Conservation (phyloP, 257 asterid genomes). For the Jasminum sambac region DNA sequence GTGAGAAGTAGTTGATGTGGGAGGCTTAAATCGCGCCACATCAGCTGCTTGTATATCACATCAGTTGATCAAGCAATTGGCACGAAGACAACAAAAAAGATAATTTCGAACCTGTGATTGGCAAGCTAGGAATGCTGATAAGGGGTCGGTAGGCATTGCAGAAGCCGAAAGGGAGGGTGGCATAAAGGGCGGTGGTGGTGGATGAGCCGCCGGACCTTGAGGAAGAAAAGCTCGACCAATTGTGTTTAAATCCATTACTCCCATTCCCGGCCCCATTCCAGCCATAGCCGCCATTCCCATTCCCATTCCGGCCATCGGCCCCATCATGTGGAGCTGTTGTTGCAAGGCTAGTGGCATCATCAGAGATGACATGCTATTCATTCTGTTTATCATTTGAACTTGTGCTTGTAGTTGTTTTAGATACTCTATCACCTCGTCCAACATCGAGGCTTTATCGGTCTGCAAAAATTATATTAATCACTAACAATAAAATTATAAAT, state of each 20-base stretch:
- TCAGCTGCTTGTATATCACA: too few relatives aligned
- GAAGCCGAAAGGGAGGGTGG: slow-evolving; percentile 27
- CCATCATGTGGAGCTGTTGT: slow-evolving; percentile 81
- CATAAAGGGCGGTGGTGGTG: slow-evolving; percentile 36
- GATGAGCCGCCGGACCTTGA: neutral
- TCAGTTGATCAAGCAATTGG: too few relatives aligned
- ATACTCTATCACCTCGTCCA: slow-evolving; percentile 79
- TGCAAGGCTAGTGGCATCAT: slow-evolving; percentile 70
- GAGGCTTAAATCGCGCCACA: too few relatives aligned
- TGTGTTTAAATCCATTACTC: slow-evolving; percentile 53
- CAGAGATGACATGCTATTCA: slow-evolving; percentile 62
- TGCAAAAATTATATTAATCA: slow-evolving; percentile 22
- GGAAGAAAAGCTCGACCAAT: slow-evolving; percentile 30
- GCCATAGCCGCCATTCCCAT: slow-evolving; percentile 12
- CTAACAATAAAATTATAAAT: too few relatives aligned
- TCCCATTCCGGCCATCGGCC: slow-evolving; percentile 12
- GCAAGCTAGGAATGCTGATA: slow-evolving; percentile 50
- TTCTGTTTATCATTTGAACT: slow-evolving; percentile 59
- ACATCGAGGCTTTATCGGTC: slow-evolving; percentile 90
- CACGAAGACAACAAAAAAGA: too few relatives aligned
- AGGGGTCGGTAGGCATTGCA: slow-evolving; percentile 39
- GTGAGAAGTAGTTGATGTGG: too few relatives aligned
- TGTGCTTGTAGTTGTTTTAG: slow-evolving; percentile 75
- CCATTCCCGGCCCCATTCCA: slow-evolving; percentile 34
- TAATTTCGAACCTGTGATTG: slow-evolving; percentile 59